phyloP scores from a whole-genome alignment of 2,329 filamentous ascomycete genomes.

The Onygenales sp. region DNA sequence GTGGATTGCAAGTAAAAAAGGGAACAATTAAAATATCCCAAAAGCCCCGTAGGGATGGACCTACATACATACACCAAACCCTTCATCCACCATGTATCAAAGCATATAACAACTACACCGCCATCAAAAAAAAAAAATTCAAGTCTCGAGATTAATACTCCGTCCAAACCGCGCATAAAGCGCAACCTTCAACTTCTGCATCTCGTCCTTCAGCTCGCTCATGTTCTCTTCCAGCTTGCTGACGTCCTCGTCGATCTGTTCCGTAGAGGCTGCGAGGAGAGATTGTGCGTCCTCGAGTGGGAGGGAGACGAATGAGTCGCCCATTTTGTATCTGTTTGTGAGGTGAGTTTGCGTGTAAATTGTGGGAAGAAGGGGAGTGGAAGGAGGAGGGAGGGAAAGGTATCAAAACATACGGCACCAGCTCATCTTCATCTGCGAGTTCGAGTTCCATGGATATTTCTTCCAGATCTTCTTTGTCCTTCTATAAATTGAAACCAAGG shows the following conservation, averaged over 20 bases:
- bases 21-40: no score
- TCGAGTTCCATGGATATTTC: constrained; percentile 87
- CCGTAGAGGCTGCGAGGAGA: constrained; percentile 62
- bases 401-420: constrained; percentile 63
- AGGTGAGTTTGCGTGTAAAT: constrained; percentile 7
- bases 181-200: constrained; percentile 81
- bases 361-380: background rate
- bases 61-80: no score
- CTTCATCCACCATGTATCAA: background rate
- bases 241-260: constrained; percentile 69
- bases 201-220: constrained; percentile 67
- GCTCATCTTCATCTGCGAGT: constrained; percentile 88
- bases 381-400: background rate
- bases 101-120: background rate
- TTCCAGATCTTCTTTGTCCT: constrained; percentile 96
- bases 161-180: constrained; percentile 91
- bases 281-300: constrained; percentile 78
- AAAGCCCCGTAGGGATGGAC: no score
- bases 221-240: constrained; percentile 67
- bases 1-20: no score
- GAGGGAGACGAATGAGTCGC: constrained; percentile 87
- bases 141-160: constrained; percentile 81
- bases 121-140: background rate
- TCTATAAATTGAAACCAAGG: constrained; percentile 44
- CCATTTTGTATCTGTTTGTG: constrained; percentile 77